phyloP scores from a whole-genome alignment of 2,329 filamentous ascomycete genomes.

The Calonectria pseudoreteaudii region DNA sequence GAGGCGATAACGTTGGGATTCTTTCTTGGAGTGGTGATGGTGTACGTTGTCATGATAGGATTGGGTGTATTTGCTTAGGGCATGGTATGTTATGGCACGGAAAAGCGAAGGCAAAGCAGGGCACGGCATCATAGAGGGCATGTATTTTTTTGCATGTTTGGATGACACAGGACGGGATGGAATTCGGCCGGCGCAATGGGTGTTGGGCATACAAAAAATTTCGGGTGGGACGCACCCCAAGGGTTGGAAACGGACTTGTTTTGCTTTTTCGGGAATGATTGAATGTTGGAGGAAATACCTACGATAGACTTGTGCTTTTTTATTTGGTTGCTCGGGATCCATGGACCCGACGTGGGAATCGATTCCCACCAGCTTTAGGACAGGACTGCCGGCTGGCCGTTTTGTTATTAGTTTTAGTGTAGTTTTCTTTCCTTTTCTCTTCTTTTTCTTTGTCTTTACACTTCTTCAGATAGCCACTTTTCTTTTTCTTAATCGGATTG shows the following conservation, averaged over 20 bases:
- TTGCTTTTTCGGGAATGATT: conserved; percentile 27
- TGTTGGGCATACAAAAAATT: conserved; percentile 23
- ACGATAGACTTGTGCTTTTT: conserved; percentile 21
- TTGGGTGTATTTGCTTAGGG: conserved; percentile 33
- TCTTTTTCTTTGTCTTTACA: neutral
- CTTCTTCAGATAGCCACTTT: neutral
- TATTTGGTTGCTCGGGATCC: conserved; percentile 30
- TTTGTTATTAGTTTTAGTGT: conserved; percentile 23
- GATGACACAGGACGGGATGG: conserved; percentile 23
- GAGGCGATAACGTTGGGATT: conserved; percentile 50
- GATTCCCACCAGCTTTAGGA: conserved; percentile 33
- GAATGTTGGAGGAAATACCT: conserved; percentile 19
- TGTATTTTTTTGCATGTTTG: conserved; percentile 34
- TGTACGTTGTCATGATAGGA: conserved; percentile 44
- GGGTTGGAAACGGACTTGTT: conserved; percentile 35
- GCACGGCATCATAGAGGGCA: conserved; percentile 29
- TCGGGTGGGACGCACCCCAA: conserved; percentile 14
- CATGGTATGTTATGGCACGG: conserved; percentile 27
- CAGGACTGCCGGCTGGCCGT: conserved; percentile 34
- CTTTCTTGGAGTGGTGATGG: conserved; percentile 41
- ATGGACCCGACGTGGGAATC: conserved; percentile 39
- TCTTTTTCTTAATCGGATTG: neutral
- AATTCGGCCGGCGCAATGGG: conserved; percentile 21
- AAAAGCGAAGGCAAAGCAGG: conserved; percentile 8
- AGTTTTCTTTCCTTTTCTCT: conserved; percentile 1